Percentiles rank a stretch among this genome's conserved stretches.
phyloP scores from a whole-genome alignment of 495 filamentous ascomycete genomes.

The Hypoxylon rickii region DNA sequence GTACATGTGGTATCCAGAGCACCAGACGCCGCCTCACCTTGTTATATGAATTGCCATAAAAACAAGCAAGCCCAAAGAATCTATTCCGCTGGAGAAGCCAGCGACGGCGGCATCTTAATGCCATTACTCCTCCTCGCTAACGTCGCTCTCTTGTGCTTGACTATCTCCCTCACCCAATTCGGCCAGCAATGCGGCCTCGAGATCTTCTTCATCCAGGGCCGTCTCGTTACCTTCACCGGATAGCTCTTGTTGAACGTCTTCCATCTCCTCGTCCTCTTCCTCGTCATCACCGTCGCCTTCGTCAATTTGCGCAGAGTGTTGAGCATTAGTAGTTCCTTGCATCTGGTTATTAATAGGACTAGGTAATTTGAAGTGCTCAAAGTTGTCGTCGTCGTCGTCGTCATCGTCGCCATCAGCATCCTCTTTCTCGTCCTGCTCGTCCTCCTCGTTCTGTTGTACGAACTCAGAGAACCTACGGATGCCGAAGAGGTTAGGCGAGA shows the following conservation, averaged over 20 bases:
- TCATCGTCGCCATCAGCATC: constrained; percentile 47
- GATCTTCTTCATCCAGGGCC: constrained; percentile 38
- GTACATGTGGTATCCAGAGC: constrained; percentile 23
- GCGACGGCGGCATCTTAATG: too few relatives aligned
- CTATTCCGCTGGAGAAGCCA: too few relatives aligned
- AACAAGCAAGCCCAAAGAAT: too few relatives aligned
- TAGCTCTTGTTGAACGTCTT: constrained; percentile 33
- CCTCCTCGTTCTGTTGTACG: constrained; percentile 36
- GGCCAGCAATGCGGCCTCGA: constrained; percentile 46
- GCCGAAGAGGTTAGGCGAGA: constrained; percentile 43
- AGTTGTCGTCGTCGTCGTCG: constrained; percentile 35
- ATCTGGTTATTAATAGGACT: constrained; percentile 42
- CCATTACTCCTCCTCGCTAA: constrained; percentile 47
- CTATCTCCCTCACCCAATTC: constrained; percentile 38
- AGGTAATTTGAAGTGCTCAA: constrained; percentile 41
- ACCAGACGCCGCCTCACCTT: constrained; percentile 14
- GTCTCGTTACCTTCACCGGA: constrained; percentile 21
- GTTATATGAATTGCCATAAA: too few relatives aligned
- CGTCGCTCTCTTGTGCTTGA: constrained; percentile 42
- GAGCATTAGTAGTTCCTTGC: constrained; percentile 17
- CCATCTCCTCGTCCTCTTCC: constrained; percentile 37
- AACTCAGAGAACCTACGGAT: constrained; percentile 50
- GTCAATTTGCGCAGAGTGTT: constrained; percentile 8
- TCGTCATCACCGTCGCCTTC: constrained; percentile 13
- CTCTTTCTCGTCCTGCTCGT: constrained; percentile 38